Percentiles rank a stretch among this genome's conserved stretches.
Evolutionary conservation across 2,329 filamentous ascomycete species (phyloP).

Genomic region (Verticillium isaacii): DNA sequence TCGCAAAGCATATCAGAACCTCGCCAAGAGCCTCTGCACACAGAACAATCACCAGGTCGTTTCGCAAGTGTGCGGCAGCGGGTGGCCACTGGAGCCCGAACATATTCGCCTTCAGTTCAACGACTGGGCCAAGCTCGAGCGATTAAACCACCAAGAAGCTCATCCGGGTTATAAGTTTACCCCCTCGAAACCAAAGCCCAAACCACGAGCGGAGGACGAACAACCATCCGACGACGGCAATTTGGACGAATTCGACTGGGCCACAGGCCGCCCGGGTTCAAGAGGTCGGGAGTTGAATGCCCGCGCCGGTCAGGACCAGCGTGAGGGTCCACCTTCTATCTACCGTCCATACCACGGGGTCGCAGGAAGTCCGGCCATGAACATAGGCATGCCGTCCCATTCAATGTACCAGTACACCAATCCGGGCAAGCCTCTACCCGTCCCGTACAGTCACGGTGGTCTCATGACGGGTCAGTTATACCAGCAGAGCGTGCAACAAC

Average conservation of each 20-base stretch:
- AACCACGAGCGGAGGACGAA: constrained; percentile 23
- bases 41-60: constrained; percentile 94
- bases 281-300: constrained; percentile 22
- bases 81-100: constrained; percentile 79
- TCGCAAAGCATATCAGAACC: constrained; percentile 83
- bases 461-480: constrained; percentile 27
- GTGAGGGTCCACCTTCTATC: constrained; percentile 16
- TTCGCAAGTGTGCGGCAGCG: constrained; percentile 78
- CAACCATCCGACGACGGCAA: constrained; percentile 38
- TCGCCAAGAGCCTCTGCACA: constrained; percentile 74
- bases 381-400: constrained; percentile 11
- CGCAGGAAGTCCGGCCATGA: constrained; percentile 7
- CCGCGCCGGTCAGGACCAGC: constrained; percentile 19
- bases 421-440: constrained; percentile 30
- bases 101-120: constrained; percentile 72
- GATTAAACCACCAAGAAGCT: constrained; percentile 76
- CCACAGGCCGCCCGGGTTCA: constrained; percentile 21
- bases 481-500: constrained; percentile 25
- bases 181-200: constrained; percentile 63
- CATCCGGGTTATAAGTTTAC: constrained; percentile 94
- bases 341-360: constrained; percentile 9
- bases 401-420: constrained; percentile 28
- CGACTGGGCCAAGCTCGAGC: constrained; percentile 72
- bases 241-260: constrained; percentile 41
- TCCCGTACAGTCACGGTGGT: constrained; percentile 27